A percentile compares a stretch with the other conserved stretches of the same genome.
phyloP scores from a whole-genome alignment of 2,329 filamentous ascomycete species.

The Xylaria sp. region DNA sequence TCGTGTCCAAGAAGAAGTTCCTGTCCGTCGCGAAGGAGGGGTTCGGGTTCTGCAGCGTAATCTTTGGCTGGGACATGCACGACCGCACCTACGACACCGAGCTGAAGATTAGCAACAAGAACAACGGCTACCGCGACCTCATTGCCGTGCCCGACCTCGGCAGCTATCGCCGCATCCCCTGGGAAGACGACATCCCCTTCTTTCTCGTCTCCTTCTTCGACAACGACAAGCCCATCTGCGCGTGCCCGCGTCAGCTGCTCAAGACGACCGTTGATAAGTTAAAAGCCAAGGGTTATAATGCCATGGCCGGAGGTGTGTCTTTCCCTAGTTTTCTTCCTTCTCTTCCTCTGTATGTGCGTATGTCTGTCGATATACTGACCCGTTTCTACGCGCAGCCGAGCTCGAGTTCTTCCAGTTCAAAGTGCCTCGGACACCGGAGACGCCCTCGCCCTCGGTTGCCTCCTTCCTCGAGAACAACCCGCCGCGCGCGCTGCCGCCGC shows the following conservation, averaged over 20 bases:
- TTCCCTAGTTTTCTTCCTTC: background rate
- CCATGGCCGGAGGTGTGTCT: conserved; percentile 75
- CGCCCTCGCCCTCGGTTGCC: conserved; percentile 58
- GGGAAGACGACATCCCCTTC: conserved; percentile 76
- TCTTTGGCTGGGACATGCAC: conserved; percentile 90
- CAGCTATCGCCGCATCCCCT: conserved; percentile 75
- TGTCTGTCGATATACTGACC: conserved; percentile 11
- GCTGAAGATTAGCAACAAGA: conserved; percentile 74
- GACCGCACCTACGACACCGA: conserved; percentile 78
- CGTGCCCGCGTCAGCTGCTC: conserved; percentile 71
- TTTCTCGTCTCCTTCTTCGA: conserved; percentile 76
- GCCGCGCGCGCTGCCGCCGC: conserved; percentile 62
- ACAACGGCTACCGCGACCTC: conserved; percentile 78
- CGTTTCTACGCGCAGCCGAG: conserved; percentile 58
- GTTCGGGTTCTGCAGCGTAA: conserved; percentile 82
- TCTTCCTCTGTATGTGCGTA: background rate
- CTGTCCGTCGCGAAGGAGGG: conserved; percentile 72
- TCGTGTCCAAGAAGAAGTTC: conserved; percentile 84
- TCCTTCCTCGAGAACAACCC: conserved; percentile 68
- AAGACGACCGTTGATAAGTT: conserved; percentile 63
- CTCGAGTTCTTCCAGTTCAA: conserved; percentile 67
- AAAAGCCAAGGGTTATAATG: conserved; percentile 63
- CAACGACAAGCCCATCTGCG: conserved; percentile 68
- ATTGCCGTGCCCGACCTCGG: conserved; percentile 72
- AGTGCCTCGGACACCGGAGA: conserved; percentile 30